A percentile compares a stretch with the other conserved stretches of the same genome.
Conservation (phyloP, 2,329 filamentous ascomycete genomes). For the Xylaria sp. region DNA sequence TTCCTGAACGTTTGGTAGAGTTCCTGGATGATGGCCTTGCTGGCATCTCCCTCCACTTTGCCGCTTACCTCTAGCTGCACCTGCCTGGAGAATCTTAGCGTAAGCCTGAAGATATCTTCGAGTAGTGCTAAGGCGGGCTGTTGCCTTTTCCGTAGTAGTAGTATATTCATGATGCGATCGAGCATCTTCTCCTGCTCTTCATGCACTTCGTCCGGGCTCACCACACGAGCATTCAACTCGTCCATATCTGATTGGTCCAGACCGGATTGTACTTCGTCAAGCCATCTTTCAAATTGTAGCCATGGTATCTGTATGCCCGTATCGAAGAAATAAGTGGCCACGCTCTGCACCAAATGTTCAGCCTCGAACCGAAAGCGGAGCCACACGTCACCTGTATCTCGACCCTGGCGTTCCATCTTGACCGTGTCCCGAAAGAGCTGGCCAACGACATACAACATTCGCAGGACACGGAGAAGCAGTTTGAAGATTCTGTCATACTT, state of each 20-base stretch:
- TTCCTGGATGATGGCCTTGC: slow-evolving; percentile 49
- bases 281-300: slow-evolving; percentile 73
- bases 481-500: slow-evolving; percentile 91
- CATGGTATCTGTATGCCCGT: slow-evolving; percentile 79
- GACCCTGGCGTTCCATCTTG: slow-evolving; percentile 51
- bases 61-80: slow-evolving; percentile 56
- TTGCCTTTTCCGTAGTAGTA: slow-evolving; percentile 81
- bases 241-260: slow-evolving; percentile 58
- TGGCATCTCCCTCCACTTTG: slow-evolving; percentile 46
- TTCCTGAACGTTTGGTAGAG: slow-evolving; percentile 75
- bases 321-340: slow-evolving; percentile 84
- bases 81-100: slow-evolving; percentile 76
- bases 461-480: slow-evolving; percentile 77
- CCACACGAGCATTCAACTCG: slow-evolving; percentile 46
- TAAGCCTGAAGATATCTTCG: slow-evolving; percentile 77
- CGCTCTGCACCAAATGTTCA: slow-evolving; percentile 78
- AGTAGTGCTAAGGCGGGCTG: slow-evolving; percentile 76
- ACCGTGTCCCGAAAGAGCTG: slow-evolving; percentile 70
- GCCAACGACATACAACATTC: slow-evolving; percentile 81
- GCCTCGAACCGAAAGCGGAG: slow-evolving; percentile 79
- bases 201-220: slow-evolving; percentile 73
- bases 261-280: slow-evolving; percentile 70
- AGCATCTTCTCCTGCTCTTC: slow-evolving; percentile 78
- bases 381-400: slow-evolving; percentile 54
- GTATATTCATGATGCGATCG: slow-evolving; percentile 77